A percentile compares a stretch with the other conserved stretches of the same genome.
phyloP scores from a whole-genome alignment of 2,329 filamentous ascomycete species.

The Leptosphaerulina australis region DNA sequence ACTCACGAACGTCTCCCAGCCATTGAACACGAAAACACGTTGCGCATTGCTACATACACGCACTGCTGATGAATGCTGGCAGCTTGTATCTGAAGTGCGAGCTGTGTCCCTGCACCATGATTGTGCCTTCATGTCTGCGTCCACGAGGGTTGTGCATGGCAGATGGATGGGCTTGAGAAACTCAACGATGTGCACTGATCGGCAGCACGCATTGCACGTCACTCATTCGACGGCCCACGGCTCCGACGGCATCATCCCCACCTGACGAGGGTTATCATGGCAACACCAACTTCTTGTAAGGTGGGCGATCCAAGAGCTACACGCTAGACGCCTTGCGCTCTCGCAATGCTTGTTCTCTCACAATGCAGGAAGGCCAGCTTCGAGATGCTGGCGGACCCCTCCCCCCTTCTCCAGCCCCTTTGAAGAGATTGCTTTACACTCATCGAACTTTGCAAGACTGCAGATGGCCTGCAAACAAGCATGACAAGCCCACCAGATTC shows the following conservation, averaged over 20 bases:
- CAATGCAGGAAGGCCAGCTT: too few relatives aligned
- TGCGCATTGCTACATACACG: neutral
- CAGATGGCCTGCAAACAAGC: too few relatives aligned
- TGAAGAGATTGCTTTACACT: too few relatives aligned
- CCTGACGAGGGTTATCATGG: neutral
- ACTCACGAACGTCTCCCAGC: slow-evolving; percentile 4
- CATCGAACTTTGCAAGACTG: too few relatives aligned
- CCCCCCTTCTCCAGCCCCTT: too few relatives aligned
- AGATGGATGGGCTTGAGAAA: too few relatives aligned
- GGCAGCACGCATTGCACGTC: neutral
- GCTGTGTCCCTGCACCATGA: neutral
- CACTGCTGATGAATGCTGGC: neutral
- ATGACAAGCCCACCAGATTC: too few relatives aligned
- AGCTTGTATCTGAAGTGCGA: neutral
- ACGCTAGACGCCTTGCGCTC: too few relatives aligned
- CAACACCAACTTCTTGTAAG: neutral
- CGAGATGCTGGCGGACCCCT: too few relatives aligned
- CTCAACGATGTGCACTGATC: too few relatives aligned
- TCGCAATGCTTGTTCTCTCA: too few relatives aligned
- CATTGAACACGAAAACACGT: slow-evolving; percentile 1
- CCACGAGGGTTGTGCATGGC: neutral
- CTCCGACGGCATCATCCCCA: slow-evolving; percentile 3
- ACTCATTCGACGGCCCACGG: neutral
- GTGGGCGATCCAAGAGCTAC: neutral
- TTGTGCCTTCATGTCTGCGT: neutral